Percentiles rank a stretch among this genome's conserved stretches.
These are phyloP conservation scores for Acanthamoeba healyi DNA, from an alignment of 208 protist species.

Conservation along the genomic window DNA sequence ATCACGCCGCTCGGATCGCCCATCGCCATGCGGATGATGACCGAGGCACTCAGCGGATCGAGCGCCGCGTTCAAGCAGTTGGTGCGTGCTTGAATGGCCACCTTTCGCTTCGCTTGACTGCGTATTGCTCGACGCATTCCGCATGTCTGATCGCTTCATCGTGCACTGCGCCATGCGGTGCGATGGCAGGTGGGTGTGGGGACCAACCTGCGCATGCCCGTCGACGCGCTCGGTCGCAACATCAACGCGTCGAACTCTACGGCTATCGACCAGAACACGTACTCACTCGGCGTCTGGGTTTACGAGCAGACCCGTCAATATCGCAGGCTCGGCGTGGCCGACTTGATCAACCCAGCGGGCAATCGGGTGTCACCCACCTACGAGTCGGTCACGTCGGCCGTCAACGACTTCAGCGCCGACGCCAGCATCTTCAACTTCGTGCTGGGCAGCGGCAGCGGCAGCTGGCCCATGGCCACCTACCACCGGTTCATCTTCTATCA, in stretches of 20 bases:
- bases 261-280: background rate
- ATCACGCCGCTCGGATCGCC: background rate
- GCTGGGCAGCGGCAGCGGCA: background rate
- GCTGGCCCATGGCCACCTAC: conserved; percentile 12
- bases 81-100: no score
- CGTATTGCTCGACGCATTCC: no score
- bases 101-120: background rate
- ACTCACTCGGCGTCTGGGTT: background rate
- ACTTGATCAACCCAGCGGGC: conserved; percentile 29
- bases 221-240: background rate
- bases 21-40: background rate
- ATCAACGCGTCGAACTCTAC: background rate
- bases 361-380: background rate
- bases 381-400: background rate
- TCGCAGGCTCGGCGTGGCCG: background rate
- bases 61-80: background rate
- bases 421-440: background rate
- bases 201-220: background rate
- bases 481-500: conserved; percentile 1
- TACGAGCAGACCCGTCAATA: background rate
- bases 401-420: background rate
- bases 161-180: no score
- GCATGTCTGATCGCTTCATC: no score
- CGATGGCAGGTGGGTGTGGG: background rate
- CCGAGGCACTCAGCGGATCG: background rate